Percentiles rank a stretch among this genome's conserved stretches.
These are phyloP conservation scores for Pleurotus djamor DNA, from an alignment of 768 basidiomycete genomes.

Conservation along the genomic window DNA sequence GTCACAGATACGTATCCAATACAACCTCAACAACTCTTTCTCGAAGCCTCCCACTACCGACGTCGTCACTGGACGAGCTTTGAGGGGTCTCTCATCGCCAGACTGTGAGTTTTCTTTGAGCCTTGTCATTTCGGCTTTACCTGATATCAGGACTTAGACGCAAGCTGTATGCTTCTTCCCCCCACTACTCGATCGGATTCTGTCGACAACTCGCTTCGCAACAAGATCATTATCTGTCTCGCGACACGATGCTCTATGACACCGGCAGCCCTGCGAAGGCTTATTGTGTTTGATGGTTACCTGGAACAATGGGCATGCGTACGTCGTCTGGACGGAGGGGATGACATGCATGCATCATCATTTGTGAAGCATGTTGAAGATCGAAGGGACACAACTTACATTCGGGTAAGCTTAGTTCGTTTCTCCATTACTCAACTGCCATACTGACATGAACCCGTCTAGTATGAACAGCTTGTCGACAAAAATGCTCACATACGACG, in stretches of 20 bases:
- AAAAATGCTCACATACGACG: slow-evolving; percentile 13
- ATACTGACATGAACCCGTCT: neutral
- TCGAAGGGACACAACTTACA: slow-evolving; percentile 25
- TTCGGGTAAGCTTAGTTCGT: slow-evolving; percentile 21
- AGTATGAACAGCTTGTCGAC: slow-evolving; percentile 32
- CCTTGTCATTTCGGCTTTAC: neutral
- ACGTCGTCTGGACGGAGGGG: slow-evolving; percentile 21
- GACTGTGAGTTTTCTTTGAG: slow-evolving; percentile 9
- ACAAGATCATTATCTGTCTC: slow-evolving; percentile 17
- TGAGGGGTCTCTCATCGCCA: neutral
- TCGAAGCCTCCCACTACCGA: slow-evolving; percentile 8
- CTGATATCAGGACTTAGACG: slow-evolving; percentile 16
- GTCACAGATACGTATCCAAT: slow-evolving; percentile 23
- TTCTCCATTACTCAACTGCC: neutral
- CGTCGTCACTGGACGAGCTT: neutral
- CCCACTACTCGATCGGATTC: slow-evolving; percentile 10
- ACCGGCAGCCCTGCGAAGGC: neutral
- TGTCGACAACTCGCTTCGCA: neutral
- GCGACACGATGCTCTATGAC: slow-evolving; percentile 7
- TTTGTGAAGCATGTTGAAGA: slow-evolving; percentile 15
- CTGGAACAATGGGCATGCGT: slow-evolving; percentile 24
- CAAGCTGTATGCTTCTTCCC: slow-evolving; percentile 23
- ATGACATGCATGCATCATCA: slow-evolving; percentile 19
- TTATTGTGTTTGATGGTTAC: neutral
- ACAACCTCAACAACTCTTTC: slow-evolving; percentile 20